These are phyloP conservation scores for Leishmania amazonensis DNA, from an alignment of 208 protist genomes.

Conservation along the genomic window DNA sequence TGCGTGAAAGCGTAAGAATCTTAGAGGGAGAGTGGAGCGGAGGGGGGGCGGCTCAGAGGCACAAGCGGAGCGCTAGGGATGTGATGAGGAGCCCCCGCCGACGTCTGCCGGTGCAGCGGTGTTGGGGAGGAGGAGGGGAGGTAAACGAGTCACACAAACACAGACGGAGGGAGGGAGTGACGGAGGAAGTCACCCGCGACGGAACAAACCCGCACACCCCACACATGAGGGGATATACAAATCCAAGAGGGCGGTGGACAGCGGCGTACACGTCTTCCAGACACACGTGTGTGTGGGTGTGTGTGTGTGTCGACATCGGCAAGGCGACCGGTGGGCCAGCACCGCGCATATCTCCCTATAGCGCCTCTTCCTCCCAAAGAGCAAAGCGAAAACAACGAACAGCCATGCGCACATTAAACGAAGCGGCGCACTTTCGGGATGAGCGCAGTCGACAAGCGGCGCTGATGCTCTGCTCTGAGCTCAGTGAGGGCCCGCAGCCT, in stretches of 20 bases:
- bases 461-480: constrained; percentile 60
- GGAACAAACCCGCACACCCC: neutral
- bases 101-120: neutral
- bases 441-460: constrained; percentile 44
- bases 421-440: constrained; percentile 58
- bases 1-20: neutral
- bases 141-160: neutral
- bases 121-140: neutral
- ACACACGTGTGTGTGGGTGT: neutral
- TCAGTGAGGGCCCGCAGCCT: constrained; percentile 47
- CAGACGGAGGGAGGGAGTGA: neutral
- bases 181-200: neutral
- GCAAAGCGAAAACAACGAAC: neutral
- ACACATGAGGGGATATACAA: neutral
- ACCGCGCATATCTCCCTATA: neutral
- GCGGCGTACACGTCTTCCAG: neutral
- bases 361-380: neutral
- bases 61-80: neutral
- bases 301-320: neutral
- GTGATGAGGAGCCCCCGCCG: neutral
- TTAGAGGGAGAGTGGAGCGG: neutral
- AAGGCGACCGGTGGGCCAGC: neutral
- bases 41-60: neutral
- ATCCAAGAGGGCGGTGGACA: neutral
- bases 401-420: neutral